Evolutionary conservation across 2,329 filamentous ascomycete genomes (phyloP).

Genomic region (Lachnellula hyalina): DNA sequence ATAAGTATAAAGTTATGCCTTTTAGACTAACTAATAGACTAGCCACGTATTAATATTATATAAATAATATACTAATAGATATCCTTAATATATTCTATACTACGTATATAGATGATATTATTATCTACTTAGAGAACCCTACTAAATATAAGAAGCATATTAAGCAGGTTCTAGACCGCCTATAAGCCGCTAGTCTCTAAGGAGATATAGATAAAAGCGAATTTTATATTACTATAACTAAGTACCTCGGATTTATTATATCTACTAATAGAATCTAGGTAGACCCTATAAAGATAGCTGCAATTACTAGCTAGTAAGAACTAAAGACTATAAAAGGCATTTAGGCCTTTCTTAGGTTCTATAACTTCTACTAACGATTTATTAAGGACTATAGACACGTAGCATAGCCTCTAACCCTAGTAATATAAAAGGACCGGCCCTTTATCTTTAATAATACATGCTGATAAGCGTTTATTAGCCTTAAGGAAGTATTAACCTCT

Average conservation of each 20-base stretch:
- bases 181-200: background rate
- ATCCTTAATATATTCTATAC: constrained; percentile 1
- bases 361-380: constrained; percentile 3
- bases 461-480: too few species aligned
- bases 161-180: background rate
- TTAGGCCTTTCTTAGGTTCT: background rate
- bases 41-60: background rate
- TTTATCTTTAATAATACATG: background rate
- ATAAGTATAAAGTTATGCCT: background rate
- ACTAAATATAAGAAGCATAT: background rate
- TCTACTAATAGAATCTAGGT: background rate
- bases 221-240: background rate
- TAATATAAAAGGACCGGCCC: background rate
- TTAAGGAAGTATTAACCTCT: background rate
- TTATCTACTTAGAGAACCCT: background rate
- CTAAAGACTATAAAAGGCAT: background rate
- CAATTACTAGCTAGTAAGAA: background rate
- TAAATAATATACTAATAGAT: constrained; percentile 4
- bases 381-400: background rate
- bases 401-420: background rate
- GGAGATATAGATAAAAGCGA: background rate
- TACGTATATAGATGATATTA: constrained; percentile 1
- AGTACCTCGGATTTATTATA: background rate
- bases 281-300: background rate
- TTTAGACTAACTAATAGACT: background rate